Evolutionary conservation across 805 yeast species (phyloP).

Genomic region (Ogataea ganodermae): DNA sequence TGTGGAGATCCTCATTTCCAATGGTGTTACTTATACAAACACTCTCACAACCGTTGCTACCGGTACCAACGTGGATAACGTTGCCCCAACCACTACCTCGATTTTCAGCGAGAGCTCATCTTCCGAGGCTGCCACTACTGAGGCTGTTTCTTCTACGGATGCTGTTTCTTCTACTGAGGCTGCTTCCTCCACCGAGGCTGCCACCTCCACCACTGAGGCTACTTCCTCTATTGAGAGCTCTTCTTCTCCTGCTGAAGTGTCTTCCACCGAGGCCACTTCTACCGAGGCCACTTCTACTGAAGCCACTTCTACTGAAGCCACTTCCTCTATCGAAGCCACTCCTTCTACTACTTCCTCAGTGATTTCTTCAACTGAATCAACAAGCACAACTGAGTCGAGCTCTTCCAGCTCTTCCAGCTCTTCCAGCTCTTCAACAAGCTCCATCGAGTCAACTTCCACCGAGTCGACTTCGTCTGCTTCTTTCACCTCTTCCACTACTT

Average conservation of each 20-base stretch:
- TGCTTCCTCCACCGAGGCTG: slow-evolving; percentile 22
- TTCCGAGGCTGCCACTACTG: slow-evolving; percentile 6
- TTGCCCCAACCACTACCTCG: slow-evolving; percentile 22
- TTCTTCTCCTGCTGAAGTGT: slow-evolving; percentile 13
- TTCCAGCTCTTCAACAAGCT: slow-evolving; percentile 5
- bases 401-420: slow-evolving; percentile 14
- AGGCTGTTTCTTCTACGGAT: slow-evolving; percentile 9
- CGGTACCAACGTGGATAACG: slow-evolving; percentile 16
- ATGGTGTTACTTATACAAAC: slow-evolving; percentile 52
- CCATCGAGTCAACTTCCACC: slow-evolving; percentile 18
- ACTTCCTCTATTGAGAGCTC: neutral
- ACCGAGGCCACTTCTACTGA: slow-evolving; percentile 17
- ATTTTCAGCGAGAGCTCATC: slow-evolving; percentile 17
- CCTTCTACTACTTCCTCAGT: slow-evolving; percentile 10
- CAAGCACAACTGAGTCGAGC: slow-evolving; percentile 16
- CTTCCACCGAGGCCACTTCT: slow-evolving; percentile 19
- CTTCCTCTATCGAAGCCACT: slow-evolving; percentile 12
- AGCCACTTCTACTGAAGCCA: slow-evolving; percentile 13
- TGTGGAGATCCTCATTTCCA: slow-evolving; percentile 52
- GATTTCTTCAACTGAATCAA: slow-evolving; percentile 19
- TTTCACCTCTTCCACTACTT: slow-evolving; percentile 10
- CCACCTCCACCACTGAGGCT: neutral
- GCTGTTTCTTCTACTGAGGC: slow-evolving; percentile 20
- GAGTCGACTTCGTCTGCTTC: slow-evolving; percentile 9
- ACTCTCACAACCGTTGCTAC: slow-evolving; percentile 46